A percentile compares a stretch with the other conserved stretches of the same genome.
These are phyloP conservation scores for Uromyces viciae-fabae DNA, from an alignment of 1,284 basidiomycete species.

Conservation along the genomic window DNA sequence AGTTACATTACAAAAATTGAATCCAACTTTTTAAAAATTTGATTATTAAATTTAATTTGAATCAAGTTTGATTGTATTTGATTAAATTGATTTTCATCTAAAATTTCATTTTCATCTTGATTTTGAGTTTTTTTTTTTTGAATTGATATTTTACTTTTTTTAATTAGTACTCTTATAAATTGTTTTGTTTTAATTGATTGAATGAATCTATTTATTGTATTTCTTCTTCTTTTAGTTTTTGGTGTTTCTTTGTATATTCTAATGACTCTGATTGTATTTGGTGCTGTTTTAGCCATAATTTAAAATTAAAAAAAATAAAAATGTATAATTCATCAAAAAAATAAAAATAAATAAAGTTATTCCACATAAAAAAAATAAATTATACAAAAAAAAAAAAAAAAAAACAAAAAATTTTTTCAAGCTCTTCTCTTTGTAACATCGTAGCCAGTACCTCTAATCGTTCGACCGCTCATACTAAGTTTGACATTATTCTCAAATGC, in stretches of 20 bases:
- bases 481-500: slow-evolving; percentile 77
- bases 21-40: not conserved
- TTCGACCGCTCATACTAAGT: slow-evolving; percentile 72
- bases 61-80: too few relatives aligned
- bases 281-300: not conserved
- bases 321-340: not conserved
- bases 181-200: too few relatives aligned
- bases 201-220: too few relatives aligned
- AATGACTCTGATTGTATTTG: too few relatives aligned
- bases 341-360: not conserved
- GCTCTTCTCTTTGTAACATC: slow-evolving; percentile 60
- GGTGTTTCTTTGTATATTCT: too few relatives aligned
- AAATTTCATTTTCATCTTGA: too few relatives aligned
- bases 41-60: not conserved
- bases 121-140: too few relatives aligned
- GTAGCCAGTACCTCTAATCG: slow-evolving; percentile 71
- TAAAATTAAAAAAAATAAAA: not conserved
- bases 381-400: not conserved
- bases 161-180: too few relatives aligned
- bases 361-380: not conserved
- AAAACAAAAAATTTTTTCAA: not conserved
- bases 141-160: too few relatives aligned
- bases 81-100: too few relatives aligned
- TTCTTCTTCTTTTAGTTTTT: too few relatives aligned
- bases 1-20: slow-evolving; percentile 9